Base-by-base conservation (phyloP, 352 stramenopile genomes). In the Pseudoperonospora humuli region DNA sequence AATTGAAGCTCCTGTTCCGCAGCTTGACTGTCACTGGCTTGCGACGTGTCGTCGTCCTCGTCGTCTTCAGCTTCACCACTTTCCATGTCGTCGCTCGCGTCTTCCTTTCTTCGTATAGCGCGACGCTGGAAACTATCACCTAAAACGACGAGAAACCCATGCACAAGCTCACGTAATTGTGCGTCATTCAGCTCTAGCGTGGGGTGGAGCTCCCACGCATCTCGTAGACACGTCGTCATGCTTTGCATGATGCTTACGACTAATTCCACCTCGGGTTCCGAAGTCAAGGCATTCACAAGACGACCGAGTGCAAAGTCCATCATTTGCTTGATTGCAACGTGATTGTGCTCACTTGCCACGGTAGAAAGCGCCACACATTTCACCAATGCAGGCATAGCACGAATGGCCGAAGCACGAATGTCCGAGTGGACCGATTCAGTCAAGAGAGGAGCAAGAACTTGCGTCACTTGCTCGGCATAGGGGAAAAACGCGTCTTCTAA, bases 211-310 rank as follows among this genome's bases (percentile, higher is more conserved):
- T 54, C 53, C 1, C 69, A 65, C 3, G 75, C 71, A 47, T 84
- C 48, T 21, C 47, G 47, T 2, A 93, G 57, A 20, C 73, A 88
- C 10, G 66, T 64, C 26, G 75, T 87, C 72, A 93, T 90, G 53
- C 69, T 86, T 54, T 93, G 76, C 71, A 93, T 89, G 48, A 93
- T 88, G 45, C 39, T 86, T 48, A 90, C 64, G 8, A 90, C 77
- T 25, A 93, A 58, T 39, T 93, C 77, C n/a, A 90, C 62, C 17
- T 93, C 80, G 0, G 77, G 77, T 57, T 93, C 80, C 3, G 77
- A 87, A 7, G 75, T 84, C 31, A 93, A 61, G 20, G 80, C 80
- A 37, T 86, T 59, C 6, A 93, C 68, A 21, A 93, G 53, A 2
- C 80, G 71, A 25, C 80, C 80, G 9, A 93, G 69, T 25, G 70